A percentile compares a stretch with the other conserved stretches of the same genome.
phyloP scores from a whole-genome alignment of 345 rosid species.

The Kernera saxatilis region DNA sequence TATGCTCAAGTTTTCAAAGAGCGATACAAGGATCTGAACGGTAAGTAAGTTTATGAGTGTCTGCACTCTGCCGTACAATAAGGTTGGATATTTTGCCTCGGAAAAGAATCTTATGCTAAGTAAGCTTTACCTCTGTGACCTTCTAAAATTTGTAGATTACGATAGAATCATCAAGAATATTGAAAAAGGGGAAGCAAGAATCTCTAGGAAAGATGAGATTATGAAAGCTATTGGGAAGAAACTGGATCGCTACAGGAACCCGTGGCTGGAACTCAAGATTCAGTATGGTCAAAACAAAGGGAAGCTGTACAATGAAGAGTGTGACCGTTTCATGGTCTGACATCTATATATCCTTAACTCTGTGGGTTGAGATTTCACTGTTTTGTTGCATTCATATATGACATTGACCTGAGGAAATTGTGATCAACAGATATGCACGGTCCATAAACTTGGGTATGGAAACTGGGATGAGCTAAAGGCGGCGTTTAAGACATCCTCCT shows the following conservation, averaged over 20 bases:
- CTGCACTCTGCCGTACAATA: background rate
- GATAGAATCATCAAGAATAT: constrained; percentile 96
- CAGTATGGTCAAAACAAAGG: constrained; percentile 99
- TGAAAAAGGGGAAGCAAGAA: constrained; percentile 95
- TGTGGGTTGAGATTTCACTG: background rate
- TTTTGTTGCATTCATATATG: background rate
- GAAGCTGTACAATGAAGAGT: constrained; percentile 94
- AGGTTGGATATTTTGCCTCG: background rate
- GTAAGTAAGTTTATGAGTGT: constrained; percentile 27
- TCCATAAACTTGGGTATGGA: constrained; percentile 97
- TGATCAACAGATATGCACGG: constrained; percentile 77
- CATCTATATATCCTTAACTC: background rate
- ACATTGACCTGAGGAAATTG: constrained; percentile 6
- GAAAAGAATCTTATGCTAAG: background rate
- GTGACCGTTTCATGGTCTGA: constrained; percentile 87
- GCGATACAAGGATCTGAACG: constrained; percentile 83
- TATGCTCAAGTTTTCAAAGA: constrained; percentile 83
- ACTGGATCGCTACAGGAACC: constrained; percentile 94
- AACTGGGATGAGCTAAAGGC: constrained; percentile 98
- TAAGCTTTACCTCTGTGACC: background rate
- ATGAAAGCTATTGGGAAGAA: constrained; percentile 99
- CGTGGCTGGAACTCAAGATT: constrained; percentile 96
- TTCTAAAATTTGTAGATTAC: constrained; percentile 45
- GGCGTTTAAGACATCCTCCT: constrained; percentile 72
- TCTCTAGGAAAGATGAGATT: constrained; percentile 93